Evolutionary conservation across 345 rosid species (phyloP).

Genomic region (Pelargonium nanum): DNA sequence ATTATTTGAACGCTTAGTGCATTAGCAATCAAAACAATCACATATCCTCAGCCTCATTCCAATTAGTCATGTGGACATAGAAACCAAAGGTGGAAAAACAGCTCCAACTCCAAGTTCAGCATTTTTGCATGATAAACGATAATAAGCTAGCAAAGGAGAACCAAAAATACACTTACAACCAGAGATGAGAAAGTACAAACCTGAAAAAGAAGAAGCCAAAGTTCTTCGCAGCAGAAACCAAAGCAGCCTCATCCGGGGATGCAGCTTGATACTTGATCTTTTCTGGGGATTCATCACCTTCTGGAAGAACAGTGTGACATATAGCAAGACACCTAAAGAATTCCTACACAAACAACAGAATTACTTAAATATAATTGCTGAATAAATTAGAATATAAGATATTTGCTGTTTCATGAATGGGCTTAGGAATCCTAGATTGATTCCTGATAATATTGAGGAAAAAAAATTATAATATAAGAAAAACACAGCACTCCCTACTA

Average conservation of each 20-base stretch:
- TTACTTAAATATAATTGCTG: constrained; percentile 1
- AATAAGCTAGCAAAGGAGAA: background rate
- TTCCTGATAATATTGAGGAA: background rate
- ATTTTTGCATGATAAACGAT: background rate
- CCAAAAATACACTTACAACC: background rate
- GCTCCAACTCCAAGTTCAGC: background rate
- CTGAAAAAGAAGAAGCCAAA: constrained; percentile 97
- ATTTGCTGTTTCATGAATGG: background rate
- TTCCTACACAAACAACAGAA: constrained; percentile 45
- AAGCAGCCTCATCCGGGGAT: constrained; percentile 98
- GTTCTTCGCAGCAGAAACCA: constrained; percentile 93
- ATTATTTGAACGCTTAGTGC: too few relatives aligned
- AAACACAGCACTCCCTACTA: background rate
- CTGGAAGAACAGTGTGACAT: constrained; percentile 98
- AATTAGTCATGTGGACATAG: background rate
- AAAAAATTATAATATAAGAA: too few relatives aligned
- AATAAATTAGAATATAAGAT: constrained; percentile 4
- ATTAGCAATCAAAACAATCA: background rate
- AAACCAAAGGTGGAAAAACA: background rate
- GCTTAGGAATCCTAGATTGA: background rate
- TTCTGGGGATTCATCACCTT: constrained; percentile 94
- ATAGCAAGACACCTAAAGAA: constrained; percentile 98
- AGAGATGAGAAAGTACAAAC: constrained; percentile 21
- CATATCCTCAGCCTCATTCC: background rate
- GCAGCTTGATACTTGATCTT: constrained; percentile 95